Percentiles rank a stretch among this genome's conserved stretches.
These are phyloP conservation scores for Tricladium varicosporioides DNA, from an alignment of 2,329 filamentous ascomycete genomes.

Conservation along the genomic window DNA sequence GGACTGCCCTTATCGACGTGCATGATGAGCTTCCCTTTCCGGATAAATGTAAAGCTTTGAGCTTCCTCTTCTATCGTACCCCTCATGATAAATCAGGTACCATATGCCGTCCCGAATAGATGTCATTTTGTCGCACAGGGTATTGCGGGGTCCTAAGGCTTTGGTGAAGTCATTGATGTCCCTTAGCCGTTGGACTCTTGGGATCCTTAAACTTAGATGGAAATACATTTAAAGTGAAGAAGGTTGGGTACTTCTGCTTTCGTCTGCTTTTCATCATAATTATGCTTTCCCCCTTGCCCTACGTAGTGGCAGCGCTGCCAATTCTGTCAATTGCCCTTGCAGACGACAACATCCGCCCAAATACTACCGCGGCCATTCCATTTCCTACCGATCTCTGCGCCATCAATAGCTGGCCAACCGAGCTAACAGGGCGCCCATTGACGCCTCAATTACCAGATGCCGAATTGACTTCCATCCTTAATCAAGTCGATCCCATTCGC, in stretches of 20 bases:
- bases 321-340: neutral
- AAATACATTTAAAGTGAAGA: too few species aligned
- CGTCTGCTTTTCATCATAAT: neutral
- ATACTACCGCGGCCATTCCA: neutral
- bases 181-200: neutral
- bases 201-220: too few species aligned
- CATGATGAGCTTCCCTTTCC: neutral
- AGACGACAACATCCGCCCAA: neutral
- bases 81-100: neutral
- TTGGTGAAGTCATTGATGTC: neutral
- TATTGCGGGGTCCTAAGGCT: neutral
- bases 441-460: slow-evolving; percentile 20
- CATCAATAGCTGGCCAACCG: slow-evolving; percentile 1
- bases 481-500: slow-evolving; percentile 34
- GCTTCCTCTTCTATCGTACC: neutral
- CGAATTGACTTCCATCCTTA: slow-evolving; percentile 18
- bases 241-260: neutral
- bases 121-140: neutral
- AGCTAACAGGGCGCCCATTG: slow-evolving; percentile 7
- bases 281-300: neutral
- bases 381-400: slow-evolving; percentile 1
- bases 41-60: neutral
- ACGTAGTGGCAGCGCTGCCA: neutral
- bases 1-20: neutral
- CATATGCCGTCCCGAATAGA: neutral